These are phyloP conservation scores for Pythium aphanidermatum DNA, from an alignment of 352 stramenopile species.

Conservation along the genomic window DNA sequence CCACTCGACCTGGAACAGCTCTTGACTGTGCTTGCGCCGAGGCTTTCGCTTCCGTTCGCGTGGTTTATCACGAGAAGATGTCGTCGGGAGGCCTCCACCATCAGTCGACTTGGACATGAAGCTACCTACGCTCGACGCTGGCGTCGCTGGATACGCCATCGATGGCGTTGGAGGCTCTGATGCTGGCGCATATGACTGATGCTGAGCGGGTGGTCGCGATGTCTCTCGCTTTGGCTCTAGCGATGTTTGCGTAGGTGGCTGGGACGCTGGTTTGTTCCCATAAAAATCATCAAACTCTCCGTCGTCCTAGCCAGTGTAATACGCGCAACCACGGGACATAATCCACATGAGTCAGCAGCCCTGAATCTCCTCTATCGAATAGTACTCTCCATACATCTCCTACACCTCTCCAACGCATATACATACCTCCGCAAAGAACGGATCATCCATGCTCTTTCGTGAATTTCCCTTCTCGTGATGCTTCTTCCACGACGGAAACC, in stretches of 20 bases:
- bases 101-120: slow-evolving; percentile 19
- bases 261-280: slow-evolving; percentile 10
- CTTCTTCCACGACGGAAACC: slow-evolving; percentile 1
- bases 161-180: too few species aligned
- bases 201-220: too few species aligned
- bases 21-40: slow-evolving; percentile 44
- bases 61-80: slow-evolving; percentile 10
- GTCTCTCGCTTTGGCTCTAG: too few species aligned
- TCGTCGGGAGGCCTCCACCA: slow-evolving; percentile 16
- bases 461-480: slow-evolving; percentile 3
- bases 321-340: neutral
- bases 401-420: neutral
- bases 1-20: slow-evolving; percentile 63
- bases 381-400: neutral
- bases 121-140: slow-evolving; percentile 18
- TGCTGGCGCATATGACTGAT: too few species aligned
- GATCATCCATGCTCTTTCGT: slow-evolving; percentile 35
- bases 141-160: slow-evolving; percentile 15
- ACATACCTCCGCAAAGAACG: slow-evolving; percentile 45
- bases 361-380: neutral
- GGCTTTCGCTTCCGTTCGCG: slow-evolving; percentile 16
- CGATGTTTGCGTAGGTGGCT: slow-evolving; percentile 1
- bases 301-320: slow-evolving; percentile 38
- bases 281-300: slow-evolving; percentile 79
- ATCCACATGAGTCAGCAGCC: neutral